Percentiles rank a stretch among this genome's conserved stretches.
Evolutionary conservation across 352 stramenopile genomes (phyloP).

Genomic region (Globisporangium iwayamae): DNA sequence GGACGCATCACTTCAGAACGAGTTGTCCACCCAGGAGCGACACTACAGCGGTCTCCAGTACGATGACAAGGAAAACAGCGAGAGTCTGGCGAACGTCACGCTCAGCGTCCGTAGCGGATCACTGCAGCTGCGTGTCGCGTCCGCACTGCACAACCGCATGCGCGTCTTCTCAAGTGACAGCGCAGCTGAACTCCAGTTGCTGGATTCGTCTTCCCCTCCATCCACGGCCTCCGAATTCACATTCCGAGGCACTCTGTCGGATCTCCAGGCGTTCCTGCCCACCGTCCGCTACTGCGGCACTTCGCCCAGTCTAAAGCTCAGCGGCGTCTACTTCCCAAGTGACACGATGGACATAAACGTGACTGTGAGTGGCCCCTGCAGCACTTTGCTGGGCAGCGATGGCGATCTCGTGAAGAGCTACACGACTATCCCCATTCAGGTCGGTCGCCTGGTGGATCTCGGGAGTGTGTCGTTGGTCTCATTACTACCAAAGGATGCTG

Average conservation of each 20-base stretch:
- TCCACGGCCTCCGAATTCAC: not conserved
- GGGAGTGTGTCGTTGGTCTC: conserved; percentile 8
- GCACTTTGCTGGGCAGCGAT: not conserved
- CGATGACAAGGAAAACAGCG: not conserved
- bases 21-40: not conserved
- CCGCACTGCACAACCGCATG: conserved; percentile 9
- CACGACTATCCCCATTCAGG: conserved; percentile 18
- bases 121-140: conserved; percentile 6
- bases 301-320: not conserved
- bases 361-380: conserved; percentile 17
- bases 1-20: too few species aligned
- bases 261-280: conserved; percentile 21
- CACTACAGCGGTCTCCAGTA: not conserved
- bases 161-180: not conserved
- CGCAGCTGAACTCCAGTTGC: not conserved
- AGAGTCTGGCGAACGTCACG: not conserved
- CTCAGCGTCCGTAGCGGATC: not conserved
- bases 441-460: conserved; percentile 16
- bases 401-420: not conserved
- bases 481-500: not conserved
- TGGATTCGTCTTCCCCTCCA: not conserved
- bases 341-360: conserved; percentile 11
- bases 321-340: not conserved
- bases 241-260: conserved; percentile 18
- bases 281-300: conserved; percentile 25